Base-by-base conservation (phyloP, 2,329 filamentous ascomycete genomes). In the Cladosporium sp. region DNA sequence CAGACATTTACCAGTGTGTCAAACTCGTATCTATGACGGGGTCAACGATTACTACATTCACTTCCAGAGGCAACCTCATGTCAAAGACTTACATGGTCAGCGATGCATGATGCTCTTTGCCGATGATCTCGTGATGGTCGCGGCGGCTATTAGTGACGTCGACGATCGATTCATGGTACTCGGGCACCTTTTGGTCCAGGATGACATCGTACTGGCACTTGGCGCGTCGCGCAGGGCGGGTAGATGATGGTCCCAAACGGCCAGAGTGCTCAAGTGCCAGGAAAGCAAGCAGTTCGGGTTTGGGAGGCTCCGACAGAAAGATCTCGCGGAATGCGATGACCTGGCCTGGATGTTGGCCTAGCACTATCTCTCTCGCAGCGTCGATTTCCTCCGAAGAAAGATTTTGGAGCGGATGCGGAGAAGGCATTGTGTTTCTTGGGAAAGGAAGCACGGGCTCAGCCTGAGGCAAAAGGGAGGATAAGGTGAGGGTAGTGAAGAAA, bases 151-250 rank as follows among this genome's bases (percentile, higher is more conserved):
- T 58, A 4, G 53, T 52, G 15, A 65, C 42, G 43, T 65, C 59
- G n/a, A 65, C 67, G 25, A 78, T 61, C 0, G 77, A 73, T 57
- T 83, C 79, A 38, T 77, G 70, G 55, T 78, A 82, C 38, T 73
- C 69, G 6, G 76, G 74, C 4, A 75, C 67, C 43, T 72, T 76
- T 47, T 78, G 72, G 1, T 61, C 55, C 1, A 73, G 74, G 49
- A 80, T 72, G 39, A 80, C 70, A 69, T 82, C 78, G 66, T 82
- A 83, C 55, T 77, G 72, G 29, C 76, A 75, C 38, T 75, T 70
- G 2, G 78, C 79, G 43, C 77, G 59, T 25, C 78, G 70, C 7
- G 72, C 67, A 11, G 62, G 61, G 19, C 53, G 47, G 22, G 58
- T 52, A 5, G 56, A 56, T 9, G 51, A 40, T n/a, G n/a, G n/a